Evolutionary conservation across 1,139 yeast genomes (phyloP).

Genomic region (Candida tropicalis): DNA sequence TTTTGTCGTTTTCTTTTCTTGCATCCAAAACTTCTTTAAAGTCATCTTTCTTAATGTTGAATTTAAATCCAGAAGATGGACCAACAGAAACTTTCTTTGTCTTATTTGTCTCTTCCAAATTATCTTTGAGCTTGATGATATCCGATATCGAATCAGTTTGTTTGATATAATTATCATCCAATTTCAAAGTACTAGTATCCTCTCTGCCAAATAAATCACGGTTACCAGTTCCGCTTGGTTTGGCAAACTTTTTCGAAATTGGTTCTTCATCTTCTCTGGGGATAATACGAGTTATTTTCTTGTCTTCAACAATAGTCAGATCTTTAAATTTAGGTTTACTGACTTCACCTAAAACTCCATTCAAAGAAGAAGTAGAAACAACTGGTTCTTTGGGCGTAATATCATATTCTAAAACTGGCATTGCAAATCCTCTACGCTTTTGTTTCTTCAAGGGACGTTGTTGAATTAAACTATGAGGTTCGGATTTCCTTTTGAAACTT

Average conservation of each 20-base stretch:
- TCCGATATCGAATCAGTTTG: conserved; percentile 29
- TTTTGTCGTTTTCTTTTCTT: conserved; percentile 20
- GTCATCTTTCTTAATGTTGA: conserved; percentile 32
- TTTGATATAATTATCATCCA: conserved; percentile 32
- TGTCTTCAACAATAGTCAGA: conserved; percentile 4
- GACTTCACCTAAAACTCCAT: conserved; percentile 37
- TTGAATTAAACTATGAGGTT: neutral
- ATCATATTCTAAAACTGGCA: conserved; percentile 44
- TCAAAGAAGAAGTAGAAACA: conserved; percentile 19
- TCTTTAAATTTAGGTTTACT: conserved; percentile 30
- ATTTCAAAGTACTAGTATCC: conserved; percentile 20
- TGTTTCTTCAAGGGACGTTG: conserved; percentile 10
- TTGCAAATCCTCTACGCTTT: conserved; percentile 30
- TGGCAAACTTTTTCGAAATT: conserved; percentile 18
- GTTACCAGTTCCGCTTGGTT: conserved; percentile 3
- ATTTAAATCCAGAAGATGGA: conserved; percentile 45
- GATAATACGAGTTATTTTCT: conserved; percentile 7
- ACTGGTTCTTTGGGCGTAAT: conserved; percentile 15
- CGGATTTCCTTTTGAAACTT: conserved; percentile 12
- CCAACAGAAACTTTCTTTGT: conserved; percentile 14
- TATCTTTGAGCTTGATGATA: conserved; percentile 34
- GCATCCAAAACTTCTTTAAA: conserved; percentile 26
- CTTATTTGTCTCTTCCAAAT: conserved; percentile 9
- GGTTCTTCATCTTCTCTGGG: conserved; percentile 22
- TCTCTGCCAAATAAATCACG: conserved; percentile 18